Percentiles rank a stretch among this genome's conserved stretches.
phyloP scores from a whole-genome alignment of 345 rosid species.

The Eucalyptus cloeziana region DNA sequence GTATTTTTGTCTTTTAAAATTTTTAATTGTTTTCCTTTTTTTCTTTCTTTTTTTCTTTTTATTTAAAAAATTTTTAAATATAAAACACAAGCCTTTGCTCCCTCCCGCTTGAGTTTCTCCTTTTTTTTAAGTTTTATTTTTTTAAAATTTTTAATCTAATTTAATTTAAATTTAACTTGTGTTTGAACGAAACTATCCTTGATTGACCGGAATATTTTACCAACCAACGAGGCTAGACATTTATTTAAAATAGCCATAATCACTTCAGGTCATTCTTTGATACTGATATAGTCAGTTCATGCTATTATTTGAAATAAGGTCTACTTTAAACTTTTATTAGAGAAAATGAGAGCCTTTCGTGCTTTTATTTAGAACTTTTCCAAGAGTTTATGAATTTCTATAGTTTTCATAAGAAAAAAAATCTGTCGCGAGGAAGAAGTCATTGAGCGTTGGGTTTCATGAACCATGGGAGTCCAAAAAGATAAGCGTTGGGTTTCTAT shows the following conservation, averaged over 20 bases:
- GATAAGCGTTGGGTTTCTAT: not conserved
- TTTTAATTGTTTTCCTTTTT: rapidly evolving
- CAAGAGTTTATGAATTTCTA: rapidly evolving
- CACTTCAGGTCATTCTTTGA: rapidly evolving
- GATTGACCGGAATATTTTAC: too few species aligned
- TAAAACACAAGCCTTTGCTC: rapidly evolving
- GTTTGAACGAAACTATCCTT: rapidly evolving
- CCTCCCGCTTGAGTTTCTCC: rapidly evolving
- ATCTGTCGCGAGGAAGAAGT: rapidly evolving
- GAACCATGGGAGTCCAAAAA: not conserved
- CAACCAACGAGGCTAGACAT: rapidly evolving
- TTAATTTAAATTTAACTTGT: too few species aligned
- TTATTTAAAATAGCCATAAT: rapidly evolving
- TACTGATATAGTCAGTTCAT: rapidly evolving
- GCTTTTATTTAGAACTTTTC: rapidly evolving
- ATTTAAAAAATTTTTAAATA: rapidly evolving
- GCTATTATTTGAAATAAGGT: rapidly evolving
- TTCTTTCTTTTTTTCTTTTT: too few species aligned
- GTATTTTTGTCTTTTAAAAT: too few species aligned
- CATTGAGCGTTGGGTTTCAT: not conserved
- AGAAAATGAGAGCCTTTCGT: rapidly evolving
- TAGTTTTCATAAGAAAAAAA: not conserved
- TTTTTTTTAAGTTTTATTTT: too few species aligned
- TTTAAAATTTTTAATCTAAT: too few species aligned
- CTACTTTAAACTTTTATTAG: rapidly evolving